These are phyloP conservation scores for Suillus ampliporus DNA, from an alignment of 768 basidiomycete genomes.

Conservation along the genomic window DNA sequence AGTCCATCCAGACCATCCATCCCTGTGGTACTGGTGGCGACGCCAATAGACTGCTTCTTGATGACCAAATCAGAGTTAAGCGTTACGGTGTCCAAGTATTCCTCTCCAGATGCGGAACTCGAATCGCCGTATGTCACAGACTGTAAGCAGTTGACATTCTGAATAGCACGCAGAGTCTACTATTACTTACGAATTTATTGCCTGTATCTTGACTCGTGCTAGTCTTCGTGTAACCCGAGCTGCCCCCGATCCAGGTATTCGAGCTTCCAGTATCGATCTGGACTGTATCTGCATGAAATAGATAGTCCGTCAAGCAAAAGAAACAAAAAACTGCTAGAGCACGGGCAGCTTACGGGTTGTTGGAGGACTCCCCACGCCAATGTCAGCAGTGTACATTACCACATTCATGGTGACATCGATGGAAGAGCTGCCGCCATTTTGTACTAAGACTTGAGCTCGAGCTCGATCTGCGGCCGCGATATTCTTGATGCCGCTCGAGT, in stretches of 20 bases:
- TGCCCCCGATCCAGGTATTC: constrained; percentile 61
- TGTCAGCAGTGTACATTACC: constrained; percentile 14
- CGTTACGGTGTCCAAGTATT: constrained; percentile 24
- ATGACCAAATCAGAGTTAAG: constrained; percentile 23
- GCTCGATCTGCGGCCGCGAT: constrained; percentile 11
- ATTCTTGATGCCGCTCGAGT: constrained; percentile 4
- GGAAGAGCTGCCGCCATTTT: constrained; percentile 4
- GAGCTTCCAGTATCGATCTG: constrained; percentile 38
- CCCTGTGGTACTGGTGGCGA: constrained; percentile 31
- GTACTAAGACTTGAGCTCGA: background rate
- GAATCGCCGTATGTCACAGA: constrained; percentile 17
- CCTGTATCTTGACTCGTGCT: constrained; percentile 46
- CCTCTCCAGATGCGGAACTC: constrained; percentile 16
- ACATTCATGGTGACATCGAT: constrained; percentile 22
- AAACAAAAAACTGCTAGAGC: too few species aligned
- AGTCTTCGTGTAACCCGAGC: constrained; percentile 46
- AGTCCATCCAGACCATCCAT: constrained; percentile 44
- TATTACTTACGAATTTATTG: constrained; percentile 31
- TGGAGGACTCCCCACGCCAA: constrained; percentile 22
- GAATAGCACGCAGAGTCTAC: too few species aligned
- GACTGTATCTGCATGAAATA: constrained; percentile 19
- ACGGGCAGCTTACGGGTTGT: constrained; percentile 16
- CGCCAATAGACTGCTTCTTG: constrained; percentile 42
- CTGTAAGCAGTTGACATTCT: background rate
- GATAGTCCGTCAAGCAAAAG: background rate